phyloP scores from a whole-genome alignment of 2,329 filamentous ascomycete species.

The Cladosporium sp. region DNA sequence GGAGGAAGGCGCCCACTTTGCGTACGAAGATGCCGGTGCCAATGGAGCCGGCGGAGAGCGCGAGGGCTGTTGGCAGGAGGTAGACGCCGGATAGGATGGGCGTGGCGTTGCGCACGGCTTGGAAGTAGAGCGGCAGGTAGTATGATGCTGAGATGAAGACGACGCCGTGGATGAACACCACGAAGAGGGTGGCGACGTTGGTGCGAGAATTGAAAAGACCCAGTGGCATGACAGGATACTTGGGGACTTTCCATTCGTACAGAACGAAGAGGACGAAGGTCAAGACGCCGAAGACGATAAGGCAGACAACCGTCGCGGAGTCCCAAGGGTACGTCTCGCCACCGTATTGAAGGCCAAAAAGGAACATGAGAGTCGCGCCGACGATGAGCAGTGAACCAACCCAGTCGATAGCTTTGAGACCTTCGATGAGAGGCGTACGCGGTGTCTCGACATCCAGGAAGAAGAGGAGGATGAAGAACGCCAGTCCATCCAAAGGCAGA shows the following conservation, averaged over 20 bases:
- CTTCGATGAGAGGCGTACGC: conserved; percentile 54
- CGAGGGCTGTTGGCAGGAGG: conserved; percentile 30
- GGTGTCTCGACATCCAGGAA: conserved; percentile 63
- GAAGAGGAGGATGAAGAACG: conserved; percentile 53
- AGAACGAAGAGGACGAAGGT: conserved; percentile 58
- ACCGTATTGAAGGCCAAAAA: conserved; percentile 80
- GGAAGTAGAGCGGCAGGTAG: conserved; percentile 81
- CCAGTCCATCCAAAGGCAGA: conserved; percentile 54
- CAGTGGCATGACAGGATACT: conserved; percentile 72
- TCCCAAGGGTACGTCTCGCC: conserved; percentile 69
- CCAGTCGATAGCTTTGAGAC: conserved; percentile 61
- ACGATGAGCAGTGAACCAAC: conserved; percentile 60
- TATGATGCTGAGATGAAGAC: conserved; percentile 74
- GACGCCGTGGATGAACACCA: conserved; percentile 67
- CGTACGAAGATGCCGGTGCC: conserved; percentile 37
- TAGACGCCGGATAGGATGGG: conserved; percentile 68
- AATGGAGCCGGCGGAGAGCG: conserved; percentile 28
- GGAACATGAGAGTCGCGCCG: conserved; percentile 75
- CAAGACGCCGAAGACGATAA: conserved; percentile 66
- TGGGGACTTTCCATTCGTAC: conserved; percentile 66
- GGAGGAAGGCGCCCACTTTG: conserved; percentile 44
- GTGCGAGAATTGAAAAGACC: conserved; percentile 61
- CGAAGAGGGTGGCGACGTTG: conserved; percentile 58
- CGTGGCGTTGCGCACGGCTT: conserved; percentile 61
- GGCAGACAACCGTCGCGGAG: conserved; percentile 67